A percentile compares a stretch with the other conserved stretches of the same genome.
These are phyloP conservation scores for Phoma sp. DNA, from an alignment of 2,329 filamentous ascomycete genomes.

Conservation along the genomic window DNA sequence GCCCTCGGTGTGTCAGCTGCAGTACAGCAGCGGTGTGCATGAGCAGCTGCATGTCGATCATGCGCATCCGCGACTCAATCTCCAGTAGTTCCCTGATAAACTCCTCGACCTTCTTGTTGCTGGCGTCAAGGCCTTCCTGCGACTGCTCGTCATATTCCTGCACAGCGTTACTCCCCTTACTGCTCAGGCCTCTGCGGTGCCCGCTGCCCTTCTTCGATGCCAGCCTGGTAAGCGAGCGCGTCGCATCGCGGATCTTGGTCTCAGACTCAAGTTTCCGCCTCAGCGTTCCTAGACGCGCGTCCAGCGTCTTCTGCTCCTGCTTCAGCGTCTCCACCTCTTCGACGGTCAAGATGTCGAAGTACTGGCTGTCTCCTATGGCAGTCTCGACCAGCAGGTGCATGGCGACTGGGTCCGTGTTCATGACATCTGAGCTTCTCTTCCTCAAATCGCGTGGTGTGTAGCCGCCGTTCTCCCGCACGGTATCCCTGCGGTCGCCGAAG, in stretches of 20 bases:
- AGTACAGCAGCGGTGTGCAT: constrained; percentile 93
- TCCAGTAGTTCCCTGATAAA: constrained; percentile 80
- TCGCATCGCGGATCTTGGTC: constrained; percentile 92
- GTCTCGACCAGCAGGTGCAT: constrained; percentile 94
- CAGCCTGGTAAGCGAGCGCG: constrained; percentile 82
- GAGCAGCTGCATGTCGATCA: constrained; percentile 76
- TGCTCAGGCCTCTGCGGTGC: constrained; percentile 60
- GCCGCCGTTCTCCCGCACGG: constrained; percentile 33
- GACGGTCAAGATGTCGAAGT: constrained; percentile 84
- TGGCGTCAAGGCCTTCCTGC: constrained; percentile 76
- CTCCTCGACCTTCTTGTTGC: constrained; percentile 84
- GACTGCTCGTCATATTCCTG: constrained; percentile 56
- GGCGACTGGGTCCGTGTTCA: constrained; percentile 69
- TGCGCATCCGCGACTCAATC: constrained; percentile 77
- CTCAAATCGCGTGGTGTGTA: constrained; percentile 40
- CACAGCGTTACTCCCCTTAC: constrained; percentile 52
- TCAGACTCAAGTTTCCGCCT: constrained; percentile 86
- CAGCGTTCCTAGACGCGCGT: constrained; percentile 80
- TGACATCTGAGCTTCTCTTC: constrained; percentile 40
- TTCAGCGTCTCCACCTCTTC: constrained; percentile 93
- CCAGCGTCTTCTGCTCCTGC: constrained; percentile 78
- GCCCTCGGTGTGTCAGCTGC: constrained; percentile 83
- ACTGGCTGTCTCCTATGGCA: constrained; percentile 84
- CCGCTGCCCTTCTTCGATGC: constrained; percentile 66
- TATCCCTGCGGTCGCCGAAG: constrained; percentile 43